Conservation (phyloP, 176 grass and related monocot species). For the Phoenix dactylifera region DNA sequence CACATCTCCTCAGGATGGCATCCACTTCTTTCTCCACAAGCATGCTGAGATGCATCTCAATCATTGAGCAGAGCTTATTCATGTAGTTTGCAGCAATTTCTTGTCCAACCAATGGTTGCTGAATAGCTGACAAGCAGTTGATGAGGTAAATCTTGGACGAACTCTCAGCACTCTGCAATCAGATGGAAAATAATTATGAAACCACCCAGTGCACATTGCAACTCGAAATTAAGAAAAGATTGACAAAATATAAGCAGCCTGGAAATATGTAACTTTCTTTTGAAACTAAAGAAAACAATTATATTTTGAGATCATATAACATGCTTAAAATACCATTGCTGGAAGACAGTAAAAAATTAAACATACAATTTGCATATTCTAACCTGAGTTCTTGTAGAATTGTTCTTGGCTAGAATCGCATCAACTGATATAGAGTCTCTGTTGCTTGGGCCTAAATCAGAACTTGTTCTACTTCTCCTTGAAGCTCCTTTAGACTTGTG, state of each 20-base stretch:
- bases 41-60: conserved; percentile 40
- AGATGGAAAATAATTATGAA: neutral
- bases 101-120: conserved; percentile 64
- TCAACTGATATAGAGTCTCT: conserved; percentile 88
- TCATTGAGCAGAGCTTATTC: conserved; percentile 48
- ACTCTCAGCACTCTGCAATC: conserved; percentile 57
- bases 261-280: too few relatives aligned
- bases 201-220: too few relatives aligned
- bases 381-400: conserved; percentile 57
- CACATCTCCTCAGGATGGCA: conserved; percentile 56
- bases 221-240: too few relatives aligned
- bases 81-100: conserved; percentile 63
- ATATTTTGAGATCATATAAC: too few relatives aligned
- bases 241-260: too few relatives aligned
- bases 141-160: conserved; percentile 86
- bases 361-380: conserved; percentile 13
- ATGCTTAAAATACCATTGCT: too few relatives aligned
- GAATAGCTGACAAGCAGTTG: conserved; percentile 94
- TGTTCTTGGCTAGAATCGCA: conserved; percentile 80
- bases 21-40: conserved; percentile 75
- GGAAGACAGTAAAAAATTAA: too few relatives aligned
- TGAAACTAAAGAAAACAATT: too few relatives aligned
- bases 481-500: conserved; percentile 78
- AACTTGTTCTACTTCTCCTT: conserved; percentile 75
- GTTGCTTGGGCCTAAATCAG: conserved; percentile 51